Base-by-base conservation (phyloP, 2,329 filamentous ascomycete genomes). In the Scopulariopsis brevicaulis region DNA sequence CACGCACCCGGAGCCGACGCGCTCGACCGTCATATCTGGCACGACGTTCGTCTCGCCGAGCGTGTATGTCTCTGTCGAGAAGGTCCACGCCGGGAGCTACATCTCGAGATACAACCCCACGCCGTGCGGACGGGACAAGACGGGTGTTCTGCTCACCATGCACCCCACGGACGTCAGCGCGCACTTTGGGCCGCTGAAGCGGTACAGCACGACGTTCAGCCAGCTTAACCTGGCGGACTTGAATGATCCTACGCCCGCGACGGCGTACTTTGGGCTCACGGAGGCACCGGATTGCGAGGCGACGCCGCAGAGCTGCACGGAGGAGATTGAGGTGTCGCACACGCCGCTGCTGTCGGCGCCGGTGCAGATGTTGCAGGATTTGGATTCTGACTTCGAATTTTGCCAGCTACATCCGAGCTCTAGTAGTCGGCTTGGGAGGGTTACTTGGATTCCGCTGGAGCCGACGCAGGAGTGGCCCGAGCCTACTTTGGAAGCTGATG, bases 81-180 rank as follows among this genome's bases (percentile, higher is more conserved):
- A 32, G 12, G 14, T 58, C 20, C 15, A 14, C 10, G 34, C 51
- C 50, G 20, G 32, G 10, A 58, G 56, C 56, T 46, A 58, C 51
- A 20, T 24, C 15, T 25, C 7, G 1, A 22, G 37, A n/a, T 54
- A 48, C 50, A 54, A 18, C 14, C 34, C 20, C 50, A 58, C 34
- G 34, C 20, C 12, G 2, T 58, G 56, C 20, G 56, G 56, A 15
- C 34, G 35, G 18, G 34, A 54, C 51, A 34, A 28, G 34, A 32
- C 50, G 18, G 46, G 32, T 34, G 20, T 40, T 4, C 48, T 58
- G 46, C 12, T 58, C 20, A 22, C 34, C 7, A 20, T 54, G 18
- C 34, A 58, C 28, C 56, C 56, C 15, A 54, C 56, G 20, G 50
- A 54, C 24, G 56, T 58, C 15, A 58, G 56, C 56, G 54, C 56